Evolutionary conservation across 257 asterid genomes (phyloP), one percentile per base, ranked within the genome.

Genomic region (Forsythia viridissima): DNA sequence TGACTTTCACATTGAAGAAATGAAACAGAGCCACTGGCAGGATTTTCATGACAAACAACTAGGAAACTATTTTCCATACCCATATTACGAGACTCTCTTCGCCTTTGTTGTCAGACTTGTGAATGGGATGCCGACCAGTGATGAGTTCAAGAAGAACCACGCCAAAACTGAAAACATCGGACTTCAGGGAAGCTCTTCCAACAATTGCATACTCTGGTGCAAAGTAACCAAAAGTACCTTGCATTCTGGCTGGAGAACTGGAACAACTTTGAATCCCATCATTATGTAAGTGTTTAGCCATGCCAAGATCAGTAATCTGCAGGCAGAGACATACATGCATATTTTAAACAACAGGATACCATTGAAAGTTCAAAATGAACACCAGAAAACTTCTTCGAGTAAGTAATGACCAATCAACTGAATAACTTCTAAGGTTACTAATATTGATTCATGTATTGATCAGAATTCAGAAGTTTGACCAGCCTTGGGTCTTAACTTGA

Each of bases 131-230:
- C 73, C 93, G 89, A 68, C 99, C 99, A 4, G 89, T 92, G 77
- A 96, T 96, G 46, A 93, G 86, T 77, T 96, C 99, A 80, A 96
- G 98, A 80, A 96, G 97, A 80, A 96, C 99, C 48, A 96, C 98
- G 6, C 99, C 99, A 20, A 96, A 96, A 82, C 99, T 93, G 87
- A 96, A 96, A 75, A 96, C 99, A n/a, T 96, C 99, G 0, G 99
- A 93, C 74, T 92, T 93, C 4, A 89, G 85, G 77, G 99, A 93
- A 80, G 98, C 96, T 83, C 89, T 81, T 57, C 98, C 99, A 48
- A 92, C 83, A 41, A 91, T 93, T 12, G 97, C 95, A 57, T 90
- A 93, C 80, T 96, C 98, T 13, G 99, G 99, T 8, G 99, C 99
- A 83, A 96, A 93, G 88, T 96, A 93, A 76, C 99, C 97, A 79